Conservation (phyloP, 176 grass and related monocot species). For the Phoenix roebelenii region DNA sequence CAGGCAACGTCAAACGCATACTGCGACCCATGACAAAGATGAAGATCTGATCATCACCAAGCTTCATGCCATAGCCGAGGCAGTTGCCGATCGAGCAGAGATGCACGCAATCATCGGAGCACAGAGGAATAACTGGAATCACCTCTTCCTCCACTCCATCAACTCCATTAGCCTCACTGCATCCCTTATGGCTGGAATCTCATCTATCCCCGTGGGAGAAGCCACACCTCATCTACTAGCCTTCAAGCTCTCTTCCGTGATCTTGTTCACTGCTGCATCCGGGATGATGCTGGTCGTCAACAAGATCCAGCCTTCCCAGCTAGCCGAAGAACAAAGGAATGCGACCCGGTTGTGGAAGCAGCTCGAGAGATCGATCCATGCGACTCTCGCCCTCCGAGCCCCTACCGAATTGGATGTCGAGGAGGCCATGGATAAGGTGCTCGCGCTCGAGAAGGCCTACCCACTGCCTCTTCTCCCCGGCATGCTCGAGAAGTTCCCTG, state of each 20-base stretch:
- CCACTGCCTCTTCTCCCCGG: constrained; percentile 27
- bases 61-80: constrained; percentile 34
- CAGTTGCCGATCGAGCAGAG: constrained; percentile 29
- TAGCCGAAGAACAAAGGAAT: constrained; percentile 62
- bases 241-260: constrained; percentile 21
- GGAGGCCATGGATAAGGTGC: constrained; percentile 23
- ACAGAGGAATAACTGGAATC: constrained; percentile 70
- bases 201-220: background rate
- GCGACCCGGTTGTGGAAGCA: constrained; percentile 40
- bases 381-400: background rate
- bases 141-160: constrained; percentile 52
- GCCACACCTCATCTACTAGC: background rate
- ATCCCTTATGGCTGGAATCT: constrained; percentile 28
- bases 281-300: constrained; percentile 29
- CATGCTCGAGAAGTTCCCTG: constrained; percentile 60
- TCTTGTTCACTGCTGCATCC: constrained; percentile 17
- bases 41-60: background rate
- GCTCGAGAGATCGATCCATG: constrained; percentile 28
- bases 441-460: constrained; percentile 45
- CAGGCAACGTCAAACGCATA: too few relatives aligned
- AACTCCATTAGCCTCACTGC: constrained; percentile 43
- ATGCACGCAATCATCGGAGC: background rate
- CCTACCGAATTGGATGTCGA: background rate
- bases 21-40: background rate
- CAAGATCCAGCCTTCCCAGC: constrained; percentile 61